These are phyloP conservation scores for Lecanoromycetidae sp. DNA, from an alignment of 2,329 filamentous ascomycete species.

Conservation along the genomic window DNA sequence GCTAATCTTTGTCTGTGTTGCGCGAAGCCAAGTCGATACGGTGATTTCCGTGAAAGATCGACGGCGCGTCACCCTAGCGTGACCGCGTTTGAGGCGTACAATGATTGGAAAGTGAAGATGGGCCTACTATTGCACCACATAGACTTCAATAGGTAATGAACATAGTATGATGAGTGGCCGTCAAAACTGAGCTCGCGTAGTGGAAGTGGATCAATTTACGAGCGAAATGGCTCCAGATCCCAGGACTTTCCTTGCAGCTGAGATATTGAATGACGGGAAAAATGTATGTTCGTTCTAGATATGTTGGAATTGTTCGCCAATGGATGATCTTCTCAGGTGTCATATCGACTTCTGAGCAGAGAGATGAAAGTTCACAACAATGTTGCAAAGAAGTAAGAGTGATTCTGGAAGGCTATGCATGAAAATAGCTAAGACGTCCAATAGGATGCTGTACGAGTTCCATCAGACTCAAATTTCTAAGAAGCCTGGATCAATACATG, in stretches of 20 bases:
- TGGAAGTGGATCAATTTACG: too few species aligned
- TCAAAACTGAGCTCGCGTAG: too few species aligned
- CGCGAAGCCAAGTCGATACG: neutral
- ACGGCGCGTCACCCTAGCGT: too few species aligned
- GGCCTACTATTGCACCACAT: too few species aligned
- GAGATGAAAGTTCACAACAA: slow-evolving; percentile 75
- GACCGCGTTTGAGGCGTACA: too few species aligned
- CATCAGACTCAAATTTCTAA: slow-evolving; percentile 65
- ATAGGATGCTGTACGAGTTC: slow-evolving; percentile 77
- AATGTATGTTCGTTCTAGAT: slow-evolving; percentile 46
- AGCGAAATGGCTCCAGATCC: slow-evolving; percentile 7
- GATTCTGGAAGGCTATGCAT: neutral
- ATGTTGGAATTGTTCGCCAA: neutral
- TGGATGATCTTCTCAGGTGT: slow-evolving; percentile 47
- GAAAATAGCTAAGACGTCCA: neutral
- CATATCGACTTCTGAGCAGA: slow-evolving; percentile 74
- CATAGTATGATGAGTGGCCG: too few species aligned
- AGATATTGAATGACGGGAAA: slow-evolving; percentile 63
- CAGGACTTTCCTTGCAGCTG: slow-evolving; percentile 53
- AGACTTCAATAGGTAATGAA: too few species aligned
- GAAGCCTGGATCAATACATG: slow-evolving; percentile 63
- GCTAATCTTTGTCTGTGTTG: neutral
- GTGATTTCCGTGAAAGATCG: neutral
- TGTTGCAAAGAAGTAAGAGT: slow-evolving; percentile 68
- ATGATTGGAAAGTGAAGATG: too few species aligned